A percentile compares a stretch with the other conserved stretches of the same genome.
Conservation (phyloP, 257 asterid species). For the Henckelia pumila region DNA sequence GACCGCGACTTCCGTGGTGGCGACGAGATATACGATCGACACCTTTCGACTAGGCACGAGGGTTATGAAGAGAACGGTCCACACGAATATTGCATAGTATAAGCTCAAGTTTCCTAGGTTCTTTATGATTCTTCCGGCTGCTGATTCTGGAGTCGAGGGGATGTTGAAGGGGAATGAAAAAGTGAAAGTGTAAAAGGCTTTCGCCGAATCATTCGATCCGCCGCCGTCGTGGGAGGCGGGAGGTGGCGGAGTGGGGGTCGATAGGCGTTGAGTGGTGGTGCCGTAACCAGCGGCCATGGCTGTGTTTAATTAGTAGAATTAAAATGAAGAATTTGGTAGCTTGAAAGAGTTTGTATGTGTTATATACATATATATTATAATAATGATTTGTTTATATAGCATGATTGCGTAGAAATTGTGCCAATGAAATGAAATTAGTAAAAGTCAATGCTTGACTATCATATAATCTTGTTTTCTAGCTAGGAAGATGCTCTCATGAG, state of each 20-base stretch:
- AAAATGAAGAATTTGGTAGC: no score
- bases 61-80: constrained; percentile 61
- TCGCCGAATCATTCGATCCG: constrained; percentile 25
- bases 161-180: constrained; percentile 48
- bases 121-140: constrained; percentile 43
- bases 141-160: constrained; percentile 61
- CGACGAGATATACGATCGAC: constrained; percentile 49
- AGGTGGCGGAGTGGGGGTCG: constrained; percentile 30
- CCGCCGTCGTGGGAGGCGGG: constrained; percentile 8
- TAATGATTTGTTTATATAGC: no score
- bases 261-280: constrained; percentile 48
- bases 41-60: constrained; percentile 57
- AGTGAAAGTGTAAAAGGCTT: constrained; percentile 26
- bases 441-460: no score
- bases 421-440: no score
- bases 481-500: no score
- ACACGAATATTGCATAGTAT: constrained; percentile 49
- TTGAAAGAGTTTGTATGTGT: no score
- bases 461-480: no score
- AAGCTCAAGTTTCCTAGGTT: constrained; percentile 40
- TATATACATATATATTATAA: no score
- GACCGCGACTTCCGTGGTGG: constrained; percentile 46
- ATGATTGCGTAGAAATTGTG: no score
- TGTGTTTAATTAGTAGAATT: not conserved
- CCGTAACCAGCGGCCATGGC: constrained; percentile 45